These are phyloP conservation scores for Alternaria gansuensis DNA, from an alignment of 2,329 filamentous ascomycete genomes.

Conservation along the genomic window DNA sequence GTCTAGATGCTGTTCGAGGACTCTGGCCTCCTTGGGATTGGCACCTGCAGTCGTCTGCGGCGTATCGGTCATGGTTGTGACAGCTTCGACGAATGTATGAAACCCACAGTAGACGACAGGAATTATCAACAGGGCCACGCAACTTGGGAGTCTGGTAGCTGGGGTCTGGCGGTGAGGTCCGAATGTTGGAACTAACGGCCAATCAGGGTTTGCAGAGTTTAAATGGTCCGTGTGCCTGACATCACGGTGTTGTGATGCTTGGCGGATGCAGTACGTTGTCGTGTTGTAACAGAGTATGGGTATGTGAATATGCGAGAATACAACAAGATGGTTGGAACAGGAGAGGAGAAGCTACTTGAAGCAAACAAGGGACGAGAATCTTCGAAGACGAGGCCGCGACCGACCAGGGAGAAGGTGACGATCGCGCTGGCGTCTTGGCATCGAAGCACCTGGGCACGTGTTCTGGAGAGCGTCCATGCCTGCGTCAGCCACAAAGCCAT, in stretches of 20 bases:
- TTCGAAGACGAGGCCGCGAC: conserved; percentile 15
- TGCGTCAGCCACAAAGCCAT: conserved; percentile 23
- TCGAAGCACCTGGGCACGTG: conserved; percentile 27
- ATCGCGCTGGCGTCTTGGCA: conserved; percentile 23
- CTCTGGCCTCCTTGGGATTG: conserved; percentile 45
- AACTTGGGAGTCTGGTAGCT: conserved; percentile 16
- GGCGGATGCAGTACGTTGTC: conserved; percentile 15
- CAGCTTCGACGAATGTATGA: conserved; percentile 6
- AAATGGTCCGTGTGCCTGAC: conserved; percentile 46
- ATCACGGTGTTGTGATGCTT: conserved; percentile 27
- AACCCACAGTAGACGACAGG: neutral
- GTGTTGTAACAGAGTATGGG: conserved; percentile 12
- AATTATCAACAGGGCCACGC: neutral
- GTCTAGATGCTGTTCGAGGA: conserved; percentile 56
- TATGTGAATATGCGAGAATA: neutral
- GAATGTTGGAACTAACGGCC: conserved; percentile 26
- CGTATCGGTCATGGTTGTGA: conserved; percentile 40
- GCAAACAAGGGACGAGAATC: conserved; percentile 12
- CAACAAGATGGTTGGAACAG: neutral
- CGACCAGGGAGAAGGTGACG: conserved; percentile 22
- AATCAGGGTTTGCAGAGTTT: conserved; percentile 38
- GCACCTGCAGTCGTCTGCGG: conserved; percentile 41
- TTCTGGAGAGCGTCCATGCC: conserved; percentile 19
- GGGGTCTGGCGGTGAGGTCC: conserved; percentile 31
- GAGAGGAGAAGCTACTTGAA: conserved; percentile 6